Conservation (phyloP, 805 yeast species). For the Ogataea paraovalis region DNA sequence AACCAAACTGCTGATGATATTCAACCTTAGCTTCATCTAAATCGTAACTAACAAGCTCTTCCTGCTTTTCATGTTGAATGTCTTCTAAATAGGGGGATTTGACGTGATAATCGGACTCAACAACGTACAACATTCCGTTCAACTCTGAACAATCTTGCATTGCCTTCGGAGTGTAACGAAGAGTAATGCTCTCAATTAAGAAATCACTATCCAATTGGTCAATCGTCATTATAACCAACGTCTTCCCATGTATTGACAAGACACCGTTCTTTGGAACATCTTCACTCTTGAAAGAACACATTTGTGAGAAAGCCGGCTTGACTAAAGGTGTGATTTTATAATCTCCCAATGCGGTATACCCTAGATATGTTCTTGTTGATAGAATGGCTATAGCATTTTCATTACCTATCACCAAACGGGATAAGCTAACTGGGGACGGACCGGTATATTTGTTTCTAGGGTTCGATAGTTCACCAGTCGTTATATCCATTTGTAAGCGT, state of each 20-base stretch:
- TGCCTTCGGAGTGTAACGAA: conserved; percentile 50
- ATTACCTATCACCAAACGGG: conserved; percentile 30
- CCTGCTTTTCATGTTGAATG: conserved; percentile 11
- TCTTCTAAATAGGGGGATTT: conserved; percentile 28
- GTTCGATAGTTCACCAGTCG: conserved; percentile 59
- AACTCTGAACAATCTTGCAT: conserved; percentile 29
- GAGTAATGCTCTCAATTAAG: conserved; percentile 35
- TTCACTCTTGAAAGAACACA: conserved; percentile 56
- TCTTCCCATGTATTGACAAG: conserved; percentile 54
- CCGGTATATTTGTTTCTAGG: conserved; percentile 74
- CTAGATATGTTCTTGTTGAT: conserved; percentile 55
- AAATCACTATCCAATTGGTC: conserved; percentile 37
- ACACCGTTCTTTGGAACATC: conserved; percentile 58
- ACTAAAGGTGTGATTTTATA: conserved; percentile 47
- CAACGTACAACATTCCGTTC: conserved; percentile 34
- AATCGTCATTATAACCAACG: conserved; percentile 52
- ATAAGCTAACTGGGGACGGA: conserved; percentile 52
- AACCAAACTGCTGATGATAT: conserved; percentile 44
- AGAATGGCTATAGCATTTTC: conserved; percentile 42
- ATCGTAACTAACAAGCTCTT: conserved; percentile 21
- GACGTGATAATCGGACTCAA: conserved; percentile 42
- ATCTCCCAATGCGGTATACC: conserved; percentile 33
- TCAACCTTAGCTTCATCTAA: conserved; percentile 33
- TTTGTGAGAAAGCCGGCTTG: conserved; percentile 39
- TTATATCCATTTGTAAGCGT: conserved; percentile 50